A percentile compares a stretch with the other conserved stretches of the same genome.
Conservation (phyloP, 306 rosid genomes). For the Lagenaria siceraria region DNA sequence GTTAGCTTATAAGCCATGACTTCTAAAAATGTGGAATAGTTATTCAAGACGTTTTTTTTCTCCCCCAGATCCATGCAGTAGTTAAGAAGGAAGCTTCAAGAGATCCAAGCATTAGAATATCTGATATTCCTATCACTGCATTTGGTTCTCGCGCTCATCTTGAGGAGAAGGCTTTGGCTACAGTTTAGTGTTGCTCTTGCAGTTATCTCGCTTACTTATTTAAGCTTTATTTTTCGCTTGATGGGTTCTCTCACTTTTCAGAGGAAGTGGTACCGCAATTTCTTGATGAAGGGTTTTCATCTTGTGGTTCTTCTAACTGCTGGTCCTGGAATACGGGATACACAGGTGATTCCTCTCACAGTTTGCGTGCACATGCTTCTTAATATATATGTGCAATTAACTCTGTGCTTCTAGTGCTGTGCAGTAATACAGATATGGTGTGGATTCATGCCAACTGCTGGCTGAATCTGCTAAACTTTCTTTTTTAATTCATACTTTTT, state of each 20-base stretch:
- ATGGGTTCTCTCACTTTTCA: slow-evolving; percentile 26
- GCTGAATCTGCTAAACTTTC: not conserved
- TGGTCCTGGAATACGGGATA: slow-evolving; percentile 93
- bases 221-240: not conserved
- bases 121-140: slow-evolving; percentile 70
- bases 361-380: not conserved
- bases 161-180: slow-evolving; percentile 82
- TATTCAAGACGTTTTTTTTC: not conserved
- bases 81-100: slow-evolving; percentile 36
- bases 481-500: slow-evolving; percentile 12
- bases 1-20: not conserved
- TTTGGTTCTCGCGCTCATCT: slow-evolving; percentile 98
- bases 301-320: slow-evolving; percentile 88
- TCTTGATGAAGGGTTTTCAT: slow-evolving; percentile 97
- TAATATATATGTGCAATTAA: not conserved
- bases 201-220: not conserved
- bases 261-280: slow-evolving; percentile 93
- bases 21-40: not conserved
- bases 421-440: not conserved
- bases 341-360: slow-evolving; percentile 41
- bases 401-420: not conserved
- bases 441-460: not conserved
- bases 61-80: slow-evolving; percentile 45
- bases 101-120: slow-evolving; percentile 43
- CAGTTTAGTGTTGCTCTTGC: slow-evolving; percentile 40